Conservation (phyloP, 2,329 filamentous ascomycete species). For the Botrytis medusae region DNA sequence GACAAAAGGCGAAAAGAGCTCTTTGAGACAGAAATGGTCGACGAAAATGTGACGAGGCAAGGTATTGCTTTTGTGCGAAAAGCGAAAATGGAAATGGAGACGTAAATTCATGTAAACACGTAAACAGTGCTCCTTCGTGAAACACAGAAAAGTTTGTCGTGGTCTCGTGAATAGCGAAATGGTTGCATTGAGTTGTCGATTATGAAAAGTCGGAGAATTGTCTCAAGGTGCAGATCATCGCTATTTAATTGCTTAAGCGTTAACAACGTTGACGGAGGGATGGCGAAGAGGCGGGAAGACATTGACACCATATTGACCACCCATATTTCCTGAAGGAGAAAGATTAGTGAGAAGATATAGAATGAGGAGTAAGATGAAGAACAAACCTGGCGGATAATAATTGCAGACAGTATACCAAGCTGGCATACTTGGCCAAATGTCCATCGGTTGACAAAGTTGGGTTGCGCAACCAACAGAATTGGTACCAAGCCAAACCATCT, state of each 20-base stretch:
- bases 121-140: neutral
- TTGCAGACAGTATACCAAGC: conserved; percentile 85
- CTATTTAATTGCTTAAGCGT: conserved; percentile 7
- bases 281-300: conserved; percentile 21
- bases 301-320: conserved; percentile 21
- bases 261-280: neutral
- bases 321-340: conserved; percentile 17
- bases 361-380: neutral
- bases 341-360: neutral
- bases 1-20: neutral
- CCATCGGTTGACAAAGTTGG: conserved; percentile 52
- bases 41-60: neutral
- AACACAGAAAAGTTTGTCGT: conserved; percentile 5
- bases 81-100: conserved; percentile 2
- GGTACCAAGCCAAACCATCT: conserved; percentile 68
- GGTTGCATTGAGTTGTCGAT: neutral
- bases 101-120: conserved; percentile 2
- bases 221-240: neutral
- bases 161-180: neutral
- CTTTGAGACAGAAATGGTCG: neutral
- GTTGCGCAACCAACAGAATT: conserved; percentile 61
- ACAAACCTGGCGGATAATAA: conserved; percentile 51
- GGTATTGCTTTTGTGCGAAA: conserved; percentile 3
- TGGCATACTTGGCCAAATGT: conserved; percentile 35
- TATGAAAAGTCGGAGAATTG: neutral